These are phyloP conservation scores for Globisporangium cylindrosporum DNA, from an alignment of 352 stramenopile species.

Conservation along the genomic window DNA sequence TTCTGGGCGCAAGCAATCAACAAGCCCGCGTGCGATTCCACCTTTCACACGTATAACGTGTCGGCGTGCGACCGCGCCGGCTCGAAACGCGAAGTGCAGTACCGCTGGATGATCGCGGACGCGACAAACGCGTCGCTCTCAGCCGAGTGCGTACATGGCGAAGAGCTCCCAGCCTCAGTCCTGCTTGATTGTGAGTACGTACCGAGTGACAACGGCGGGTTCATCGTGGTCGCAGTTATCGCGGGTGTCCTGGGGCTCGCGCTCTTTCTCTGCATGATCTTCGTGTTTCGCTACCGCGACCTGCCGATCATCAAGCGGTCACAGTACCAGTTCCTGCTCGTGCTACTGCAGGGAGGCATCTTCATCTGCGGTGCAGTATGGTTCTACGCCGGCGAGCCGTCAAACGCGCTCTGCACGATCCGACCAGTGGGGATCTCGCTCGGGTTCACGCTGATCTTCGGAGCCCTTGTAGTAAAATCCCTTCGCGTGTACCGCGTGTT, in stretches of 20 bases:
- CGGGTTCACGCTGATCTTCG: conserved; percentile 49
- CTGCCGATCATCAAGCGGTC: conserved; percentile 64
- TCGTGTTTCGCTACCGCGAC: conserved; percentile 35
- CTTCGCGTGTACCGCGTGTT: conserved; percentile 57
- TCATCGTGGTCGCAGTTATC: conserved; percentile 21
- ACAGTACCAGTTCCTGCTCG: conserved; percentile 58
- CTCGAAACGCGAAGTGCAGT: conserved; percentile 23
- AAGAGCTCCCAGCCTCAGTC: no score
- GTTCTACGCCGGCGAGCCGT: conserved; percentile 43
- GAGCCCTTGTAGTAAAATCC: conserved; percentile 46
- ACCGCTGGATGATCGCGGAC: conserved; percentile 33
- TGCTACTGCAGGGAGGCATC: conserved; percentile 50
- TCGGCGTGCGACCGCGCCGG: conserved; percentile 23
- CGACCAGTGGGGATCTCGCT: no score
- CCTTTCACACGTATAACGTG: conserved; percentile 42
- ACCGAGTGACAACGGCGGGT: conserved; percentile 19
- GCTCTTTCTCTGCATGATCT: conserved; percentile 17
- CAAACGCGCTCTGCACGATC: conserved; percentile 24
- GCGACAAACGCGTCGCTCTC: conserved; percentile 25
- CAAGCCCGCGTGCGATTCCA: conserved; percentile 32
- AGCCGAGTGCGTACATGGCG: conserved; percentile 36
- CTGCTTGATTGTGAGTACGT: no score
- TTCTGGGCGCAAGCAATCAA: conserved; percentile 18
- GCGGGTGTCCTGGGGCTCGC: conserved; percentile 22
- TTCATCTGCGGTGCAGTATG: conserved; percentile 38